Percentiles rank a stretch among this genome's conserved stretches.
phyloP scores from a whole-genome alignment of 768 basidiomycete genomes.

The Filobasidium floriforme region DNA sequence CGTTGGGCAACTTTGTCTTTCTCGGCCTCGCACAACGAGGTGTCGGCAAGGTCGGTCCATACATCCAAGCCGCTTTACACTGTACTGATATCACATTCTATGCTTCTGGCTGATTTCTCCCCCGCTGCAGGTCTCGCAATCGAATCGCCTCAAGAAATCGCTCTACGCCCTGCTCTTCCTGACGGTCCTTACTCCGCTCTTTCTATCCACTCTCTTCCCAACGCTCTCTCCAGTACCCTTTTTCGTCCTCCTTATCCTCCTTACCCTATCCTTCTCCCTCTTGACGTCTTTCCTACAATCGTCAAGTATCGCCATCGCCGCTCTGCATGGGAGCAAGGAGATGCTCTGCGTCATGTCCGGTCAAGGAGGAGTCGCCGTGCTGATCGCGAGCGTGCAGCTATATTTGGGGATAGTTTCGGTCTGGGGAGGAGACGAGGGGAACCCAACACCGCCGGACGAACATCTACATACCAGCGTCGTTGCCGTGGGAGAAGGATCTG shows the following conservation, averaged over 20 bases:
- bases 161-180: conserved; percentile 50
- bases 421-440: conserved; percentile 10
- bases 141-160: conserved; percentile 27
- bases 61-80: not conserved
- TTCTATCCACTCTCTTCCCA: conserved; percentile 54
- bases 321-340: conserved; percentile 64
- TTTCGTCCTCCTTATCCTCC: conserved; percentile 59
- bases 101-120: not conserved
- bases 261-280: conserved; percentile 55
- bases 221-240: conserved; percentile 60
- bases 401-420: conserved; percentile 47
- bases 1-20: conserved; percentile 59
- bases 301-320: conserved; percentile 69
- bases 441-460: conserved; percentile 27
- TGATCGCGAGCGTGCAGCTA: conserved; percentile 69
- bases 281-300: conserved; percentile 70
- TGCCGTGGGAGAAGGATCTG: not conserved
- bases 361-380: conserved; percentile 76
- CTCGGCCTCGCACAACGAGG: conserved; percentile 60
- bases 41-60: conserved; percentile 28
- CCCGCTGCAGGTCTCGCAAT: conserved; percentile 33
- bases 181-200: conserved; percentile 52
- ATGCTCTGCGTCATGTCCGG: conserved; percentile 71
- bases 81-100: too few relatives aligned
- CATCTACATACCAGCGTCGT: not conserved